phyloP scores from a whole-genome alignment of 305 asterid genomes.

The Solanum aculeatissimum region DNA sequence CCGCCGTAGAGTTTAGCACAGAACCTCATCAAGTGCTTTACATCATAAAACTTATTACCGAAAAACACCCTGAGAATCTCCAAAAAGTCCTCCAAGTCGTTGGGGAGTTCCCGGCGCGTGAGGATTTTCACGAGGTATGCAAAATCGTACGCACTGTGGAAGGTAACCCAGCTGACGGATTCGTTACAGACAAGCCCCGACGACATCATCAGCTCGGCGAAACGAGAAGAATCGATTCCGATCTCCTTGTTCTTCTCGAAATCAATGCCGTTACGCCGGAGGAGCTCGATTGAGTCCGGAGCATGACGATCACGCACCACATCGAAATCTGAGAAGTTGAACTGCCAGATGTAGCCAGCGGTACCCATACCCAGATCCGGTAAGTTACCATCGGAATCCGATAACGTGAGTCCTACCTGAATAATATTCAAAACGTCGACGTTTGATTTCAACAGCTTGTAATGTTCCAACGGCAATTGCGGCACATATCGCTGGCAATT shows the following conservation, averaged over 20 bases:
- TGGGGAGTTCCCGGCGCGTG: conserved; percentile 50
- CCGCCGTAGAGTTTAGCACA: conserved; percentile 52
- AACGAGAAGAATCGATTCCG: conserved; percentile 47
- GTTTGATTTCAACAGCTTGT: conserved; percentile 40
- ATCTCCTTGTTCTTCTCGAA: conserved; percentile 32
- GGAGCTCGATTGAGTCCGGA: conserved; percentile 44
- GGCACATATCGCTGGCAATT: background rate
- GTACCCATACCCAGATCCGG: conserved; percentile 44
- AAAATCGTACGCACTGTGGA: conserved; percentile 76
- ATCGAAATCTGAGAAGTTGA: conserved; percentile 61
- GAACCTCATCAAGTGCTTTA: conserved; percentile 48
- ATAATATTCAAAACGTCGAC: conserved; percentile 56
- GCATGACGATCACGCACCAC: conserved; percentile 48
- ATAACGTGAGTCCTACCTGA: conserved; percentile 57
- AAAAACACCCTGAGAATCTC: conserved; percentile 29
- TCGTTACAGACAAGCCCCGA: conserved; percentile 59
- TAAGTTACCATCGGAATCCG: conserved; percentile 46
- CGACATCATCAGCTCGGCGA: conserved; percentile 56
- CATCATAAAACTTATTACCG: conserved; percentile 46
- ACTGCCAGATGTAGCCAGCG: conserved; percentile 52
- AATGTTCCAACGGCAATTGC: conserved; percentile 27
- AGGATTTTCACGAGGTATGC: conserved; percentile 55
- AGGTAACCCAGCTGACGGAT: conserved; percentile 55
- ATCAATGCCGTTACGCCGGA: conserved; percentile 44
- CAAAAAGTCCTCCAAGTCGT: conserved; percentile 25